Base-by-base conservation (phyloP, 2,329 filamentous ascomycete genomes). In the Colletotrichum caudatum region DNA sequence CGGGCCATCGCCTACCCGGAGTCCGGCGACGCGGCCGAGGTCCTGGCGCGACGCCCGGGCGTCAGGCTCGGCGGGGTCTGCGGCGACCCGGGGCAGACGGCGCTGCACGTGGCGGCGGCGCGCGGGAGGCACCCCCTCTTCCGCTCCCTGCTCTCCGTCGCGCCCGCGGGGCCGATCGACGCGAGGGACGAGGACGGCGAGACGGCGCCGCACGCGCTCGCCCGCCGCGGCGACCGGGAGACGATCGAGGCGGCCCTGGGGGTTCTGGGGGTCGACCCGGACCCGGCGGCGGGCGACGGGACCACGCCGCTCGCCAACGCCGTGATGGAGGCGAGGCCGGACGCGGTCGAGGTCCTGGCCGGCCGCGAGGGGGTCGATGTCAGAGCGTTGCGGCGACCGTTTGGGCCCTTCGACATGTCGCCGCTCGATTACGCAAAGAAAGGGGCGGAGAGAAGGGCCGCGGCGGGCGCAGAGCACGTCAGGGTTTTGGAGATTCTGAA, bases 181-280 rank as follows among this genome's bases (percentile, higher is more conserved):
- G 18, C 29, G 44, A 33, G 14, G 14, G 48, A 50, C 44, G 59
- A 37, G 9, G 18, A 50, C 29, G 59, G 59, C 11, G 59, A 61
- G 59, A 61, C 59, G 44, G 29, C 59, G 44, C 46, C 50, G 44
- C 59, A 61, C n/a, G 37, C 50, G 2, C 44, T 61, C 4, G 44
- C 41, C 18, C 59, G 59, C 29, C 8, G 26, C 44, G 59, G 59
- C 20, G 59, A 61, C 11, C 59, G 44, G 5, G 59, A 61, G 44
- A 37, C 59, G 6, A n/a, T 61, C 9, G 46, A 61, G 14, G 41
- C 41, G 29, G 44, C 20, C 5, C 29, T 50, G 8, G 18, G n/a
- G 6, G 20, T 50, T 23, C 29, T 29, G 12, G 44, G 6, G 18
- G 33, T 61, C 9, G 44, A 61, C n/a, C 29, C 41, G 14, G 44